phyloP scores from a whole-genome alignment of 805 yeast genomes.

The Zygosaccharomyces pseudorouxii region DNA sequence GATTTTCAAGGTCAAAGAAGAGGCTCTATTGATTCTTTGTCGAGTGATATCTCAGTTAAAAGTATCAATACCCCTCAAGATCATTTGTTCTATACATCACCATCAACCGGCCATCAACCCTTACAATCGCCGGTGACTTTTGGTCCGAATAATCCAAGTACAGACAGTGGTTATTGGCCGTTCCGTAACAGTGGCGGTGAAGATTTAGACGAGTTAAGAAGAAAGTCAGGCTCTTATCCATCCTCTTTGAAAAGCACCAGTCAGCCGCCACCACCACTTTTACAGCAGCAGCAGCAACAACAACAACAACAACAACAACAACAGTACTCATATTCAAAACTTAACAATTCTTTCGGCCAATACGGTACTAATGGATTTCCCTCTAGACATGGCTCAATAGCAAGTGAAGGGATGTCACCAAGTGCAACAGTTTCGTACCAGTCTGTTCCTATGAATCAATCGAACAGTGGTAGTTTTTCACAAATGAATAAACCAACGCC shows the following conservation, averaged over 20 bases:
- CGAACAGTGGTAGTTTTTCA: background rate
- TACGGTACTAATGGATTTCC: constrained; percentile 26
- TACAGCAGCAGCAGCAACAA: constrained; percentile 11
- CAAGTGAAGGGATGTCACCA: constrained; percentile 33
- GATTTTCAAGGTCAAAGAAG: constrained; percentile 31
- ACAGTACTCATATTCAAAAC: constrained; percentile 9
- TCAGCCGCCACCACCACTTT: constrained; percentile 10
- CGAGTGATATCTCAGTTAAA: constrained; percentile 29
- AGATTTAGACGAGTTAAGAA: constrained; percentile 18
- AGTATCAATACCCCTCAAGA: constrained; percentile 17
- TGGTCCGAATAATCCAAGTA: background rate
- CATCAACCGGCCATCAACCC: constrained; percentile 8
- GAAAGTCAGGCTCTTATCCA: constrained; percentile 30
- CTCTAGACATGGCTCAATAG: constrained; percentile 31
- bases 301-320: constrained; percentile 10
- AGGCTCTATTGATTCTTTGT: constrained; percentile 31
- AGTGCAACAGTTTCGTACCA: constrained; percentile 19
- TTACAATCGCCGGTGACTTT: constrained; percentile 8
- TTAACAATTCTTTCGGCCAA: constrained; percentile 21
- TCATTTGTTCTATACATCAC: constrained; percentile 18
- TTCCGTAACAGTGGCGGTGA: constrained; percentile 6
- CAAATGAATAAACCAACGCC: background rate
- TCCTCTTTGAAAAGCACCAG: constrained; percentile 24
- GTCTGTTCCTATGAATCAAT: constrained; percentile 5
- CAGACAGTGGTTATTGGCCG: background rate